Base-by-base conservation (phyloP, 2,329 filamentous ascomycete species). In the Fusarium sp. region DNA sequence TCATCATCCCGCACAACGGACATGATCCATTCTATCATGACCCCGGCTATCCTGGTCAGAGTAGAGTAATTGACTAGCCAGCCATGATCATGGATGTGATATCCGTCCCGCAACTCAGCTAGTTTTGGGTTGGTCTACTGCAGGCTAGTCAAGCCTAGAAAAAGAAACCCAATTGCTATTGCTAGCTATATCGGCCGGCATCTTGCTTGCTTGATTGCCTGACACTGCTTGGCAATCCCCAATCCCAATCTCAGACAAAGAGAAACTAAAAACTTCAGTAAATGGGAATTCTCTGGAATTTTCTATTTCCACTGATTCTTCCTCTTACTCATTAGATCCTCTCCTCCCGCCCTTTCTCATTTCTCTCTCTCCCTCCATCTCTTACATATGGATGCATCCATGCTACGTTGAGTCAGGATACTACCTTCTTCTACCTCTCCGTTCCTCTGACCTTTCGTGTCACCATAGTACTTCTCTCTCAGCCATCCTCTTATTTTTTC, bases 61-160 rank as follows among this genome's bases (percentile, higher is more conserved):
- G 13, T 5, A 48, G 16, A 22, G 25, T 45, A 30, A 24, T 43
- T 48, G 32, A 29, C 49, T 41, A 52, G 62, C 54, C 49, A 59
- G 41, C 57, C 57, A 59, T 59, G 51, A 60, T 56, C 59, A 62
- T 65, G 65, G 58, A 67, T 55, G 63, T 47, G 44, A 59, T 54
- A 27, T 46, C 38, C 30, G 38, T 66, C 62, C 68, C 59, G 68
- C 68, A 69, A 34, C 64, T 69, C 68, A 71, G 64, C 68, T 71
- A 46, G 60, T 48, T 63, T 63, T 29, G 54, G 68, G 53, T 38
- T 60, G 64, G 46, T 48, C 38, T 40, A 27, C 48, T 66, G 63
- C 54, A 65, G 30, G 11, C 53, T 58, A 67, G 62, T 41, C n/a
- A 53, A 53, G 49, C 49, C 22, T n/a, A 53, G 49, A 53, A 53